Evolutionary conservation across 2,329 filamentous ascomycete genomes (phyloP).

Genomic region (Mollisiaceae sp.): DNA sequence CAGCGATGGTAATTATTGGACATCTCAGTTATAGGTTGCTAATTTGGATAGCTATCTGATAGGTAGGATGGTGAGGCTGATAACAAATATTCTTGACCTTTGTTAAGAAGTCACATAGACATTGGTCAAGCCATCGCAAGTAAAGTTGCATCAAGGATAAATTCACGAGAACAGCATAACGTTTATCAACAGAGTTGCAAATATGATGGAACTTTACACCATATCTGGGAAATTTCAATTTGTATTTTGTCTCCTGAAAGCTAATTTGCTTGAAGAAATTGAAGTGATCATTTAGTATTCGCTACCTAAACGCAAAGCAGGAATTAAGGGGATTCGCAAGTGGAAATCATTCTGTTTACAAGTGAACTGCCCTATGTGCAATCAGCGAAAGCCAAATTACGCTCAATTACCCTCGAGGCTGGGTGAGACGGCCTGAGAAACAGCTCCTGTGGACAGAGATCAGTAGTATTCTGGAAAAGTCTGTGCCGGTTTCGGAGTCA

Average conservation of each 20-base stretch:
- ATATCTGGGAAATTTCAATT: neutral
- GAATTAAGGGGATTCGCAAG: constrained; percentile 5
- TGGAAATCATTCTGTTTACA: constrained; percentile 19
- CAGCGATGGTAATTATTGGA: too few relatives aligned
- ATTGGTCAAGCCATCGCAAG: neutral
- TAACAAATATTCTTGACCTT: neutral
- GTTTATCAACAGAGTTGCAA: neutral
- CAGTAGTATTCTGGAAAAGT: constrained; percentile 36
- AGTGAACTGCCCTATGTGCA: constrained; percentile 27
- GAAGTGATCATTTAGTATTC: constrained; percentile 8
- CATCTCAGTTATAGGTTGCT: too few relatives aligned
- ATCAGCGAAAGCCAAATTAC: constrained; percentile 35
- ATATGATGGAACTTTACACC: neutral
- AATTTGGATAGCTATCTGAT: neutral
- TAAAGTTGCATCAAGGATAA: neutral
- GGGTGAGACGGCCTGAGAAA: constrained; percentile 20
- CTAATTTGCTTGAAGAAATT: neutral
- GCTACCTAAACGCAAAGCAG: constrained; percentile 1
- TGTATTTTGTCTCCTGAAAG: neutral
- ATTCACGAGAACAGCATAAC: neutral
- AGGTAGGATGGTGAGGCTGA: neutral
- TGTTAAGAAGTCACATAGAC: neutral
- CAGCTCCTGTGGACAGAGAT: constrained; percentile 38
- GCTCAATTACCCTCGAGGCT: constrained; percentile 24
- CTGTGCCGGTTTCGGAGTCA: constrained; percentile 6